Evolutionary conservation across 441 rosid species (phyloP).

Genomic region (Aleurites moluccanus): DNA sequence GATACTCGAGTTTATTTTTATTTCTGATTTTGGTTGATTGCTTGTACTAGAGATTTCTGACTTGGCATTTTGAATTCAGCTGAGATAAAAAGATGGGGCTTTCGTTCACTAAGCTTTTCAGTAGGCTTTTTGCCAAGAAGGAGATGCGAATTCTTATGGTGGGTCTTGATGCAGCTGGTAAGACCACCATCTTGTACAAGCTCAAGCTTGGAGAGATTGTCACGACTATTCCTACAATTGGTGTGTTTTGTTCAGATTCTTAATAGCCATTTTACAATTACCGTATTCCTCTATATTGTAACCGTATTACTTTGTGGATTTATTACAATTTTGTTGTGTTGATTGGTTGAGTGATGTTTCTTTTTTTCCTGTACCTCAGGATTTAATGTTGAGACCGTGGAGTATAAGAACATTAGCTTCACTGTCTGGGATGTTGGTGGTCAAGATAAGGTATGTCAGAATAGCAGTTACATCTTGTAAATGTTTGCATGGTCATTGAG

Average conservation of each 20-base stretch:
- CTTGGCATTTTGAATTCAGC: constrained; percentile 21
- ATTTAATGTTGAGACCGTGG: constrained; percentile 85
- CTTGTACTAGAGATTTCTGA: neutral
- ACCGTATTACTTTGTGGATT: no score
- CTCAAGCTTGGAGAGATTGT: constrained; percentile 71
- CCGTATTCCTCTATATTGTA: no score
- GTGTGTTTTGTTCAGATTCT: constrained; percentile 29
- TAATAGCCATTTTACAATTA: no score
- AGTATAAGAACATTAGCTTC: constrained; percentile 83
- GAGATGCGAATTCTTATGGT: constrained; percentile 63
- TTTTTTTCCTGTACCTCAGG: constrained; percentile 36
- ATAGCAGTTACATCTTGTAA: neutral
- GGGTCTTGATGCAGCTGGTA: constrained; percentile 67
- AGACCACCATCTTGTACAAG: constrained; percentile 67
- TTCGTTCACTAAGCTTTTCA: constrained; percentile 59
- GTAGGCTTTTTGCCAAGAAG: constrained; percentile 63
- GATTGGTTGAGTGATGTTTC: constrained; percentile 3
- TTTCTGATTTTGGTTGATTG: neutral
- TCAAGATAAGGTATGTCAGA: constrained; percentile 62
- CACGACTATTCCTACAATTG: constrained; percentile 65
- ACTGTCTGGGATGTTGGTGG: constrained; percentile 93
- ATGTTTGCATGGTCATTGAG: neutral
- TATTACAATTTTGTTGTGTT: neutral
- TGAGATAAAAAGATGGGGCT: constrained; percentile 49
- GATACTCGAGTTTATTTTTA: no score